Evolutionary conservation across 805 yeast genomes (phyloP).

Genomic region (Pichia californica): DNA sequence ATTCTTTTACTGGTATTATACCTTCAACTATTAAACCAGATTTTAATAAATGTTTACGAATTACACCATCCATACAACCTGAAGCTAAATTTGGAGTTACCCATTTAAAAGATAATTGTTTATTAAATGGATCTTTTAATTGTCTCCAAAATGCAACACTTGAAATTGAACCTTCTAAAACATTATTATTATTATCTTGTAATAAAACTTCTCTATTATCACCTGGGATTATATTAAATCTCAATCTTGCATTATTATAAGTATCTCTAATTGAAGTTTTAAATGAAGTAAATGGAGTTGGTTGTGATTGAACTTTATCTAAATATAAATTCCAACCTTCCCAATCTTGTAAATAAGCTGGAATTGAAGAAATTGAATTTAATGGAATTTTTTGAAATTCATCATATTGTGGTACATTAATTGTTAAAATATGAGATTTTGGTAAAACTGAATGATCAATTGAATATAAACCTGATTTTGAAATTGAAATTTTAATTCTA

Average conservation of each 20-base stretch:
- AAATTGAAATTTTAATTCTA: constrained; percentile 43
- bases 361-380: neutral
- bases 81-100: constrained; percentile 70
- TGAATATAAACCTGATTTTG: constrained; percentile 27
- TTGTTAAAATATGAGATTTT: constrained; percentile 4
- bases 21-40: constrained; percentile 17
- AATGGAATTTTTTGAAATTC: constrained; percentile 1
- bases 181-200: constrained; percentile 49
- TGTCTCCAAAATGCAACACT: constrained; percentile 60
- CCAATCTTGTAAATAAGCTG: constrained; percentile 6
- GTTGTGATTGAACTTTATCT: constrained; percentile 44
- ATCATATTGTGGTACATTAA: constrained; percentile 2
- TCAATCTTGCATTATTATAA: constrained; percentile 55
- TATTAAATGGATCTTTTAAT: constrained; percentile 23
- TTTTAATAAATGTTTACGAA: constrained; percentile 55
- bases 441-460: constrained; percentile 23
- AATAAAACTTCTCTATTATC: constrained; percentile 56
- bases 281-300: constrained; percentile 77
- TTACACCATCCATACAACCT: constrained; percentile 85
- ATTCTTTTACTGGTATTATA: constrained; percentile 34
- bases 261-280: constrained; percentile 72
- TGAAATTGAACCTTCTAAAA: constrained; percentile 80
- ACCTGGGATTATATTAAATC: constrained; percentile 33
- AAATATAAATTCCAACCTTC: constrained; percentile 54
- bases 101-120: constrained; percentile 44